phyloP scores from a whole-genome alignment of 1,284 basidiomycete genomes.

The Puccinia horiana region DNA sequence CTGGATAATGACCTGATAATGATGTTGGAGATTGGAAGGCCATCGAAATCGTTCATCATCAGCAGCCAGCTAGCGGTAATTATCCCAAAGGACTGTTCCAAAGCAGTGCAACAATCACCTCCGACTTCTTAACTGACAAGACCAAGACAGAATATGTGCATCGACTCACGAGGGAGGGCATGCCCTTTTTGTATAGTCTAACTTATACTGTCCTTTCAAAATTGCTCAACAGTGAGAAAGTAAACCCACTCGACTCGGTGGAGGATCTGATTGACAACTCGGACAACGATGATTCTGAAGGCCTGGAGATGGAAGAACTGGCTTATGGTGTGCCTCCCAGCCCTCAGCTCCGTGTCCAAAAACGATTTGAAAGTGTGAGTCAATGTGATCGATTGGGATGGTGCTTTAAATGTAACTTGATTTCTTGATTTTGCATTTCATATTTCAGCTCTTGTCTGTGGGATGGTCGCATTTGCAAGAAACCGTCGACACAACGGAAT shows the following conservation, averaged over 20 bases:
- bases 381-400: neutral
- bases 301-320: neutral
- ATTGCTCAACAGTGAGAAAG: neutral
- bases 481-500: constrained; percentile 1
- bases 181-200: neutral
- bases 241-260: neutral
- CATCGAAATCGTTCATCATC: neutral
- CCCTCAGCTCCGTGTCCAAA: neutral
- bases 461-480: neutral
- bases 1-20: neutral
- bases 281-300: neutral
- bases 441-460: neutral
- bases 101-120: neutral
- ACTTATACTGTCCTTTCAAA: neutral
- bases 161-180: neutral
- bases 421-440: neutral
- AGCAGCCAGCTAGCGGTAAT: constrained; percentile 3
- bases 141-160: neutral
- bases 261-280: neutral
- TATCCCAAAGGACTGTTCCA: neutral
- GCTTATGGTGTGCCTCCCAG: too few species aligned
- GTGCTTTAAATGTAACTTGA: neutral
- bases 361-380: neutral
- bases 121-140: neutral
- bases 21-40: neutral